These are phyloP conservation scores for Pelargonium cotyledonis DNA, from an alignment of 441 rosid genomes.

Conservation along the genomic window DNA sequence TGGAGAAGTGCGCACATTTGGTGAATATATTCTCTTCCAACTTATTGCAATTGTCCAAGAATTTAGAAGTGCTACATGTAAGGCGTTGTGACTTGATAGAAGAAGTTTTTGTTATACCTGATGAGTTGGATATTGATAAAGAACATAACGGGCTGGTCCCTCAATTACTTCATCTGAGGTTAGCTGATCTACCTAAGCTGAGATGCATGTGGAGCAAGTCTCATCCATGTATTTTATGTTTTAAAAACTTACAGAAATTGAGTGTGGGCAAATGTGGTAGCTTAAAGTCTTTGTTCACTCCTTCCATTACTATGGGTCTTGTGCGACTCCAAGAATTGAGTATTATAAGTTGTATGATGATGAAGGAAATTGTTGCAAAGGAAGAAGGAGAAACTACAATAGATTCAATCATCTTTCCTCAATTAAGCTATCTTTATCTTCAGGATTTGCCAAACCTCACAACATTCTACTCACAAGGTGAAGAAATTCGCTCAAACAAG, in stretches of 20 bases:
- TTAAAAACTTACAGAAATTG: neutral
- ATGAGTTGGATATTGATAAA: neutral
- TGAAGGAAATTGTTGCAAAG: neutral
- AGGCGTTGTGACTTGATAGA: neutral
- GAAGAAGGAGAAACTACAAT: neutral
- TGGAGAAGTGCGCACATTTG: no score
- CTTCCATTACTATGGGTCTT: neutral
- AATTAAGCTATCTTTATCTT: neutral
- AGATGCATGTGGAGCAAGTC: neutral
- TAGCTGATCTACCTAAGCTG: neutral
- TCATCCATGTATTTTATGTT: neutral
- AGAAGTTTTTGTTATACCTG: neutral
- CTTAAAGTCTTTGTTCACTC: neutral
- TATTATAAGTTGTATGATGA: neutral
- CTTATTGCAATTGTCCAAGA: neutral
- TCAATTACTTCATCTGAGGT: neutral
- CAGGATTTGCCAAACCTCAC: neutral
- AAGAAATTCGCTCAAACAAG: neutral
- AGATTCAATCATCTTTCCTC: neutral
- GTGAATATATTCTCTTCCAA: neutral
- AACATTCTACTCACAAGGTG: neutral
- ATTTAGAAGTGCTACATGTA: neutral
- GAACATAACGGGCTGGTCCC: neutral
- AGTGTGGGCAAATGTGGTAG: neutral
- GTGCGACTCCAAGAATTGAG: neutral